Percentiles rank a stretch among this genome's conserved stretches.
Evolutionary conservation across 2,329 filamentous ascomycete species (phyloP).

Genomic region (Chrysoporthe cubensis): DNA sequence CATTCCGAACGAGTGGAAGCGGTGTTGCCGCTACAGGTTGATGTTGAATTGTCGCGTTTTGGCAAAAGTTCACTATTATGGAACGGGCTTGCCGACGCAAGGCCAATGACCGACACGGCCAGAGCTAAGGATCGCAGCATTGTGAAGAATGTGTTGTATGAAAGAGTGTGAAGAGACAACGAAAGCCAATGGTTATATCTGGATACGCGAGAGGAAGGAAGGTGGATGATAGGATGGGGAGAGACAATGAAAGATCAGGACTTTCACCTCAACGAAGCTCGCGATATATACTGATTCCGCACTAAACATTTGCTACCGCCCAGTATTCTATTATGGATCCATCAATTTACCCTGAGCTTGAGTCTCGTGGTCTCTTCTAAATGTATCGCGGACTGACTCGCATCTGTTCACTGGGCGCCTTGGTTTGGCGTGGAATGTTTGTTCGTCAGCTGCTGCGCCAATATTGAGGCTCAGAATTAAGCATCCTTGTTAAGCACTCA

Average conservation of each 20-base stretch:
- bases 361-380: no score
- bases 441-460: no score
- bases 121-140: conserved; percentile 20
- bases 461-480: no score
- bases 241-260: conserved; percentile 7
- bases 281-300: not conserved
- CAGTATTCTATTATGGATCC: no score
- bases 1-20: conserved; percentile 37
- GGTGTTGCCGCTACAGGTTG: conserved; percentile 33
- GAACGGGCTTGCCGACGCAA: conserved; percentile 13
- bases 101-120: conserved; percentile 15
- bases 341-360: no score
- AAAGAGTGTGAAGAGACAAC: not conserved
- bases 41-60: not conserved
- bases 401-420: no score
- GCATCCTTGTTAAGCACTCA: no score
- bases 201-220: not conserved
- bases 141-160: not conserved
- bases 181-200: not conserved
- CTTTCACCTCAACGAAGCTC: not conserved
- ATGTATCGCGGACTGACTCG: no score
- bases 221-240: not conserved
- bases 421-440: no score
- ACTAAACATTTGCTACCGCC: no score
- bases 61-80: not conserved